Conservation (phyloP, 306 rosid genomes). For the Betula pendula region DNA sequence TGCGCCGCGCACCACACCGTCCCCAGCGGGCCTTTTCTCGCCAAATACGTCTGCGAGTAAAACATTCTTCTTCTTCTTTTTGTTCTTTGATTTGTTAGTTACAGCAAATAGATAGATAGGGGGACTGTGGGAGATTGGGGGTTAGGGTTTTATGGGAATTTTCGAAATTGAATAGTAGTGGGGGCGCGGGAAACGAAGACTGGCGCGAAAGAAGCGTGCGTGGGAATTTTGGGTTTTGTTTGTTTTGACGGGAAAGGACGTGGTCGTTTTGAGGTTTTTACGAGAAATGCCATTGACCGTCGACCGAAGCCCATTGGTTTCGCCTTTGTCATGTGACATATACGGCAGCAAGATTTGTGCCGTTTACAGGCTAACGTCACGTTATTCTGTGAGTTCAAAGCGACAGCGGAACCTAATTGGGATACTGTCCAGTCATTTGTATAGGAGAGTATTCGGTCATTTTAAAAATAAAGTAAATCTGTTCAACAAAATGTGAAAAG, state of each 20-base stretch:
- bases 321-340: neutral
- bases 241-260: too few species aligned
- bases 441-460: too few species aligned
- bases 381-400: too few species aligned
- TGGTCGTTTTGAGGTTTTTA: neutral
- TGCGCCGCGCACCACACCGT: slow-evolving; percentile 97
- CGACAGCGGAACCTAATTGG: too few species aligned
- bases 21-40: slow-evolving; percentile 81
- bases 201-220: slow-evolving; percentile 30
- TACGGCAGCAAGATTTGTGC: neutral
- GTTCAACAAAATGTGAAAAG: too few species aligned
- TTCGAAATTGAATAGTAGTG: neutral
- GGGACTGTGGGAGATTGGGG: slow-evolving; percentile 6
- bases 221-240: neutral
- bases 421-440: too few species aligned
- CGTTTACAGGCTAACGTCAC: neutral
- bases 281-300: neutral
- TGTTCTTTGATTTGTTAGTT: neutral
- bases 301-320: too few species aligned
- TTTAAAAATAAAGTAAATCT: too few species aligned
- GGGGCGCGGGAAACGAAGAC: slow-evolving; percentile 44
- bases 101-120: neutral
- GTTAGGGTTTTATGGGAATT: neutral
- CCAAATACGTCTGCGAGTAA: slow-evolving; percentile 81
- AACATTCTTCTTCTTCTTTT: slow-evolving; percentile 50